phyloP scores from a whole-genome alignment of 768 basidiomycete genomes.

The Suillus bovinus region DNA sequence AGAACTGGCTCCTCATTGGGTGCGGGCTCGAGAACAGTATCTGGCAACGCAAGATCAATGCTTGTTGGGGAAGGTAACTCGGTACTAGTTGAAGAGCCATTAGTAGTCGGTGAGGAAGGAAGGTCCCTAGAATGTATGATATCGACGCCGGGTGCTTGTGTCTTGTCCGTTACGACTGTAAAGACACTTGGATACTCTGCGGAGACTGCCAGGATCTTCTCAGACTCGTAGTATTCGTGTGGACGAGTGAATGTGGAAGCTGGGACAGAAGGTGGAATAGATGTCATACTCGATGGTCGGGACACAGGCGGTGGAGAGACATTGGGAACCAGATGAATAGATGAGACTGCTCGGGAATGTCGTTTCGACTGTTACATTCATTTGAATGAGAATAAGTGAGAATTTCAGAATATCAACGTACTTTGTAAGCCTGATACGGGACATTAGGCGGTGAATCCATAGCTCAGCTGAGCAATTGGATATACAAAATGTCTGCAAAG shows the following conservation, averaged over 20 bases:
- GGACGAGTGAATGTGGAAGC: slow-evolving; percentile 4
- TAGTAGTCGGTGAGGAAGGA: slow-evolving; percentile 12
- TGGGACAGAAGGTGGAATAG: slow-evolving; percentile 11
- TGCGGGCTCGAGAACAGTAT: background rate
- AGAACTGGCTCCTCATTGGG: slow-evolving; percentile 8
- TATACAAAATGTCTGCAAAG: background rate
- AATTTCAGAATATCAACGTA: slow-evolving; percentile 13
- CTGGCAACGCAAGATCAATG: slow-evolving; percentile 4
- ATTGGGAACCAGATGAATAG: slow-evolving; percentile 24
- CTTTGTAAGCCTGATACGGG: slow-evolving; percentile 54
- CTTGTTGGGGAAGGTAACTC: slow-evolving; percentile 4
- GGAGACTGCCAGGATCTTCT: slow-evolving; percentile 19
- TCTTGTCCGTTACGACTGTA: slow-evolving; percentile 13
- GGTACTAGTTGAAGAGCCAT: slow-evolving; percentile 5
- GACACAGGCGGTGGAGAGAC: slow-evolving; percentile 23
- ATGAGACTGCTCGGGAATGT: slow-evolving; percentile 43
- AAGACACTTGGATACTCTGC: slow-evolving; percentile 13
- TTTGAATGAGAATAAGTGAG: slow-evolving; percentile 5
- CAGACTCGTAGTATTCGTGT: slow-evolving; percentile 16
- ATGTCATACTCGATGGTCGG: slow-evolving; percentile 20
- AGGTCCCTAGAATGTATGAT: slow-evolving; percentile 8
- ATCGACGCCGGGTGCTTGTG: slow-evolving; percentile 11
- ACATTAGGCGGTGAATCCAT: slow-evolving; percentile 29
- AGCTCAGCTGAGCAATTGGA: slow-evolving; percentile 1
- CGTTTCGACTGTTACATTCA: slow-evolving; percentile 42